Evolutionary conservation across 805 yeast genomes (phyloP), one percentile per base, ranked within the genome.

Genomic region (Candida piceae): DNA sequence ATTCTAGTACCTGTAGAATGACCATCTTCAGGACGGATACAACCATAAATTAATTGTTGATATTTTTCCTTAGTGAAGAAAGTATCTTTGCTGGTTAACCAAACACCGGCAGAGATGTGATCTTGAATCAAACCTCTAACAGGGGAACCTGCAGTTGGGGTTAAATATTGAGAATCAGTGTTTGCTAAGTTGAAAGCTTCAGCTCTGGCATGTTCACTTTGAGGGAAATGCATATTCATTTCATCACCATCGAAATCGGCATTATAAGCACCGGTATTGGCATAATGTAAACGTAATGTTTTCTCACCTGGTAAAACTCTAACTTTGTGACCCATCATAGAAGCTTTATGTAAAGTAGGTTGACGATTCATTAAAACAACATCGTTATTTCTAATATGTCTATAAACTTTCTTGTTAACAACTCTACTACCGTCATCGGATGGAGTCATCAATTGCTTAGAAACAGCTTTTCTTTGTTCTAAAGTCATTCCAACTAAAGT

Each of bases 181-280:
- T 90, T 89, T 28, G 98, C 98, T 61, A 93, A 72, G 58, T 87
- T 78, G 56, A 87, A 70, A 2, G 98, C 97, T 67, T 93, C 98
- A 16, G 97, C 90, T 58, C 89, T 80, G 8, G 97, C 98, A 51
- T 86, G 85, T 67, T 90, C 97, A 63, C 85, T 88, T 68, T 90
- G 98, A 19, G 98, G 98, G 72, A 90, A 90, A 67, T 90, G 98
- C 96, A 90, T 84, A 62, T 90, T 90, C 98, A 90, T 90, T 70
- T 90, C 98, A 66, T 90, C 98, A 72, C 98, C 98, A 66, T 90
- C 98, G 55, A 93, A 90, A 75, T 90, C 98, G 27, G 97, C 97
- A 62, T 90, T 90, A 66, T 90, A 93, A 30, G 98, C 97, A 66
- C 97, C 97, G 31, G 98, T 93, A 64, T 93, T 93, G 53, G 99